A percentile compares a stretch with the other conserved stretches of the same genome.
Conservation (phyloP, 129 eudicot species). For the Dittrichia graveolens region DNA sequence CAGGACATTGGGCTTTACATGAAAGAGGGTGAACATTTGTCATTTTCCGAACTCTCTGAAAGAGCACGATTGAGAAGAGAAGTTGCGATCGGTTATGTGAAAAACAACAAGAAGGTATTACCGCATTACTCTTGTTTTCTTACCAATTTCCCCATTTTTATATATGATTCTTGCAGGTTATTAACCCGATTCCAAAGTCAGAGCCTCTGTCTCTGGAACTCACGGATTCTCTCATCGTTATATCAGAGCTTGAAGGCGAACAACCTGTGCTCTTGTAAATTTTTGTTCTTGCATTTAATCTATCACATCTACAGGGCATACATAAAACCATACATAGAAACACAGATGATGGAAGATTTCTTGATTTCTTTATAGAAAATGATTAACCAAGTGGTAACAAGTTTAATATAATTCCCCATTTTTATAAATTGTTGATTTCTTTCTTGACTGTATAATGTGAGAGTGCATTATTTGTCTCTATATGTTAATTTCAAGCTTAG, state of each 20-base stretch:
- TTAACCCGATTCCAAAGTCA: constrained; percentile 81
- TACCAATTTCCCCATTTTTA: constrained; percentile 3
- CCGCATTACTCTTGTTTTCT: not conserved
- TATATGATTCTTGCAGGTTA: constrained; percentile 54
- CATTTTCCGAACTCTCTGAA: constrained; percentile 83
- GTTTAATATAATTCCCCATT: no score
- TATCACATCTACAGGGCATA: no score
- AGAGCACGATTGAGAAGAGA: constrained; percentile 83
- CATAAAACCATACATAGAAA: no score
- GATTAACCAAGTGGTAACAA: no score
- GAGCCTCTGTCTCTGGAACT: constrained; percentile 67
- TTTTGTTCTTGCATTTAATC: not conserved
- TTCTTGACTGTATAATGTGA: no score
- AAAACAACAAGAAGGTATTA: constrained; percentile 73
- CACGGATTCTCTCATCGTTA: constrained; percentile 76
- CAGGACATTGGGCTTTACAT: constrained; percentile 86
- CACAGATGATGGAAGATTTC: no score
- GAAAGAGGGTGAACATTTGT: constrained; percentile 74
- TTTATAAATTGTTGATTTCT: no score
- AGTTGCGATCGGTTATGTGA: constrained; percentile 94
- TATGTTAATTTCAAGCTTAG: no score
- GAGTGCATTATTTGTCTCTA: no score
- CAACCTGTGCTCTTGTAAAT: constrained; percentile 57
- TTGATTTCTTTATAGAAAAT: no score
- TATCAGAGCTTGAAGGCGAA: constrained; percentile 88